Conservation (phyloP, 2,329 filamentous ascomycete genomes). For the Aureobasidium sp. region DNA sequence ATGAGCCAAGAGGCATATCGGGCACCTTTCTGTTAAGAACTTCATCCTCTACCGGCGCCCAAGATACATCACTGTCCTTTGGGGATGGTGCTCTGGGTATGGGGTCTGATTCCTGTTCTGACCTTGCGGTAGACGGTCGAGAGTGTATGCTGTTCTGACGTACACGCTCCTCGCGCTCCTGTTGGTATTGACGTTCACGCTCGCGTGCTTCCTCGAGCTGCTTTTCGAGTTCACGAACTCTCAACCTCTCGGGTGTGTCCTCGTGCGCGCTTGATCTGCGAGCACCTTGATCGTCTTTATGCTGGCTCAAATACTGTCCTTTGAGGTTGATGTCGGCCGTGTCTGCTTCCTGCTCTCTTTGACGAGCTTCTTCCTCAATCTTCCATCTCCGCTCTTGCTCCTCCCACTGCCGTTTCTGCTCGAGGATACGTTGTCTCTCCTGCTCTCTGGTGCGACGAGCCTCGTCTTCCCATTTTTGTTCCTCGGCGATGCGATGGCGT, state of each 20-base stretch:
- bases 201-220: constrained; percentile 62
- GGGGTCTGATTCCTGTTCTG: constrained; percentile 6
- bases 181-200: constrained; percentile 58
- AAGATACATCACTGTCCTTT: constrained; percentile 53
- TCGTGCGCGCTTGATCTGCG: constrained; percentile 33
- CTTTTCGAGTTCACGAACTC: constrained; percentile 73
- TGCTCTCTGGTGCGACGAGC: constrained; percentile 52
- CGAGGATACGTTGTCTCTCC: constrained; percentile 53
- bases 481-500: constrained; percentile 55
- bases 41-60: constrained; percentile 60
- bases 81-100: constrained; percentile 29
- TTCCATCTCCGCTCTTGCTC: constrained; percentile 73
- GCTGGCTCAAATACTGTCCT: constrained; percentile 81
- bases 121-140: constrained; percentile 10
- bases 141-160: constrained; percentile 32
- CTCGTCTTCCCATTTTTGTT: constrained; percentile 61
- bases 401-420: constrained; percentile 68
- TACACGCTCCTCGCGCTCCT: constrained; percentile 50
- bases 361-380: constrained; percentile 64
- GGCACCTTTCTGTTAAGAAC: constrained; percentile 53
- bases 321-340: constrained; percentile 61
- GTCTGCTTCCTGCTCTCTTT: constrained; percentile 65
- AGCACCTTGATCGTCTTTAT: constrained; percentile 61
- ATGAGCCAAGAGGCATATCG: constrained; percentile 16
- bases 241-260: constrained; percentile 51